These are phyloP conservation scores for Colletotrichum noveboracense DNA, from an alignment of 2,329 filamentous ascomycete genomes.

Conservation along the genomic window DNA sequence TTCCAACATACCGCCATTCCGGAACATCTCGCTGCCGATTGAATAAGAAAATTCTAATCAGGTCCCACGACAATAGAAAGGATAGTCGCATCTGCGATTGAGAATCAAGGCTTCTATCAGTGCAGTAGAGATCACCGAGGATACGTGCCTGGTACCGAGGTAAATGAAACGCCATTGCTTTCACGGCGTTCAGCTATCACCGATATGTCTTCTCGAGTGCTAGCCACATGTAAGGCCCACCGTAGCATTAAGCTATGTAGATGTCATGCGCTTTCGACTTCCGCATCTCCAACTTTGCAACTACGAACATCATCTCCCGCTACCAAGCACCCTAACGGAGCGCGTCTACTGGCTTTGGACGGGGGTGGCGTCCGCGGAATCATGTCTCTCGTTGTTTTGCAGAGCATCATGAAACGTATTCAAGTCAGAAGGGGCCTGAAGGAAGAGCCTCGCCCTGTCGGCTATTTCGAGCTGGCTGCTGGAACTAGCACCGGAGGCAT, in stretches of 20 bases:
- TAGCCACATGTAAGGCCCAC: not conserved
- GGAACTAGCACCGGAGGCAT: not conserved
- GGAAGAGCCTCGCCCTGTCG: not conserved
- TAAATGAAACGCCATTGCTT: not conserved
- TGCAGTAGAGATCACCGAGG: not conserved
- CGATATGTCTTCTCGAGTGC: not conserved
- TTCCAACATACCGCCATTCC: not conserved
- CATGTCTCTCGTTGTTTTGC: not conserved
- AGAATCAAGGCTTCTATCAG: not conserved
- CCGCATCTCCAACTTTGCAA: not conserved
- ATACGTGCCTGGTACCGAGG: accelerated
- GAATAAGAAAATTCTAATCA: not conserved
- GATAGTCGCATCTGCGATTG: not conserved
- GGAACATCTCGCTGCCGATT: not conserved
- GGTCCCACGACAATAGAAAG: not conserved
- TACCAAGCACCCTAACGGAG: not conserved
- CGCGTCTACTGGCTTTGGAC: not conserved
- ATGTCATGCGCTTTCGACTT: not conserved
- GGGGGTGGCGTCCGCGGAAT: not conserved
- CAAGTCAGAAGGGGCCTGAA: not conserved
- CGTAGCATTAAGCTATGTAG: not conserved
- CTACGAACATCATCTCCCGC: not conserved
- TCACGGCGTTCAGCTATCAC: not conserved
- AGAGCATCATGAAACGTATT: not conserved
- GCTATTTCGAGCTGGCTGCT: not conserved